Evolutionary conservation across 129 eudicot genomes (phyloP).

Genomic region (Helianthus tuberosus): DNA sequence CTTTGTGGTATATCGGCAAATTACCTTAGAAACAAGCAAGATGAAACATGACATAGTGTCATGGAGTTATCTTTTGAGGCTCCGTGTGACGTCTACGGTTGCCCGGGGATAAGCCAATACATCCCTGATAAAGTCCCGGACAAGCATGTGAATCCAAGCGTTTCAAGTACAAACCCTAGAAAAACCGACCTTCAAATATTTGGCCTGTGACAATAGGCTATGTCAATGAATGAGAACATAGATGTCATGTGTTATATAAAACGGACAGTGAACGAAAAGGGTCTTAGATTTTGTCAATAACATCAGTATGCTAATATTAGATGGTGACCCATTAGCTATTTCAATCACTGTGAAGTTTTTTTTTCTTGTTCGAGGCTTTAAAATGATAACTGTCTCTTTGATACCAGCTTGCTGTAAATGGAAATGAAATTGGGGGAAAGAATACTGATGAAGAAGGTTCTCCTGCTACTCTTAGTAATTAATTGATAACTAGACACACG

Average conservation of each 20-base stretch:
- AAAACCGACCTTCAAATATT: too few species aligned
- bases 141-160: too few species aligned
- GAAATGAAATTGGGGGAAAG: conserved; percentile 48
- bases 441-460: conserved; percentile 41
- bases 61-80: too few species aligned
- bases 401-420: conserved; percentile 52
- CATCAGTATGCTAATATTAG: background rate
- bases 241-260: background rate
- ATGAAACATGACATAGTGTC: conserved; percentile 3
- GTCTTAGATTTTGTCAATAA: background rate
- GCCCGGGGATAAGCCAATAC: too few species aligned
- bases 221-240: background rate
- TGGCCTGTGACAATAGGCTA: background rate
- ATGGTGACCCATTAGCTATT: background rate
- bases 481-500: conserved; percentile 23
- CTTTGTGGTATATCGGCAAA: background rate
- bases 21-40: conserved; percentile 4
- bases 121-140: too few species aligned
- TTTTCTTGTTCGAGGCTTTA: background rate
- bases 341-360: background rate
- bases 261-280: background rate
- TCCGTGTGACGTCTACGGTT: too few species aligned
- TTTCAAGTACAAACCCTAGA: too few species aligned
- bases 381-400: background rate
- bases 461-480: conserved; percentile 61